Base-by-base conservation (phyloP, 2,329 filamentous ascomycete genomes). In the Chaetomiaceae sp. region DNA sequence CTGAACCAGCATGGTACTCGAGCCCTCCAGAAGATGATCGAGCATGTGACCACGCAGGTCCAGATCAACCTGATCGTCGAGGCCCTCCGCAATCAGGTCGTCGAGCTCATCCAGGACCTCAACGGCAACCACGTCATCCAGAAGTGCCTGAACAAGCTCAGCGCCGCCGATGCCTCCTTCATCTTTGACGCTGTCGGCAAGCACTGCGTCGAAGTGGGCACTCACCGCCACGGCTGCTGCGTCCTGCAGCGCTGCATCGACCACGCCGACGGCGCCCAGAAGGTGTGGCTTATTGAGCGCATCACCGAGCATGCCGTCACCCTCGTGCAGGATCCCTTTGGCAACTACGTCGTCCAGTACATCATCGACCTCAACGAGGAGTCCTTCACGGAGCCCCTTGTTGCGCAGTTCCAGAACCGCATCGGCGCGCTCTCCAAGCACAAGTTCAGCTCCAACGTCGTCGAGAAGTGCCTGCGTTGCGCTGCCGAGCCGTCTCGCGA, bases 71-170 rank as follows among this genome's bases (percentile, higher is more conserved):
- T 89, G 61, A 94, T 99, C 69, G 95, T 95, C 61, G 79, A 87
- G 51, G 89, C 94, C 14, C 80, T 99, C 47, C 82, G 85, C 59
- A 80, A 84, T 68, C 84, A 89, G 56, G 94, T 99, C 45, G 94
- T 99, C 19, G 87, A 94, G 63, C 81, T 99, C 51, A 96, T 99
- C 58, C 91, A 99, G 69, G 94, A 99, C 64, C 79, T 99, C 49
- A 99, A 99, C 67, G 94, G 94, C 69, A 99, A 99, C 66, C 94
- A 99, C 66, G 94, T 99, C 65, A 96, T 99, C 60, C 94, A 99
- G 74, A 99, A 99, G 75, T 99, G 94, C 66, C 81, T 99, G 50
- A 99, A 97, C 75, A 95, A 95, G 70, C 85, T 99, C 36, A 87
- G 84, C 59, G 79, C 90, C 1, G 75, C 81, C 46, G 88, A 97